Evolutionary conservation across 1,284 basidiomycete genomes (phyloP).

Genomic region (Tylopilus sp.): DNA sequence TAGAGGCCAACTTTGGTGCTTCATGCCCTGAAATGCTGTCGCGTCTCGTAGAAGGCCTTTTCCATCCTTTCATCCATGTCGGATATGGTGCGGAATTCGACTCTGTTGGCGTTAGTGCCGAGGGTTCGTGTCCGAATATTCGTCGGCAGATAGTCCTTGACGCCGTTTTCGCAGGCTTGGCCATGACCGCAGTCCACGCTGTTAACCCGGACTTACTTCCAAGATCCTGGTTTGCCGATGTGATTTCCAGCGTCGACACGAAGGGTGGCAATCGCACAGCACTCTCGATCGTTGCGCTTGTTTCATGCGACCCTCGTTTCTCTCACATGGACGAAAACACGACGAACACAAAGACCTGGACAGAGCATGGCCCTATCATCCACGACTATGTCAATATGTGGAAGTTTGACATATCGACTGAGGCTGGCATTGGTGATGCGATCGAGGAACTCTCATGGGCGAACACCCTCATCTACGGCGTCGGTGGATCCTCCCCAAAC

Average conservation of each 20-base stretch:
- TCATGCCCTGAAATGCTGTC: conserved; percentile 30
- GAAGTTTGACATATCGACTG: conserved; percentile 38
- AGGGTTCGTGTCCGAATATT: conserved; percentile 25
- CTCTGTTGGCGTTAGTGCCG: conserved; percentile 31
- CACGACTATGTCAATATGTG: conserved; percentile 46
- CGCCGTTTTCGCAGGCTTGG: conserved; percentile 35
- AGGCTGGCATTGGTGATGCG: conserved; percentile 31
- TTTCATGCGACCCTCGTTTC: conserved; percentile 42
- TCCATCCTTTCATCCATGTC: conserved; percentile 37
- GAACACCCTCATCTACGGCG: conserved; percentile 39
- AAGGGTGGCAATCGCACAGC: conserved; percentile 31
- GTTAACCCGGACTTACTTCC: conserved; percentile 17
- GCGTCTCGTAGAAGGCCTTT: conserved; percentile 30
- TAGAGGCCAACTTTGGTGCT: conserved; percentile 29
- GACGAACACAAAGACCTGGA: conserved; percentile 27
- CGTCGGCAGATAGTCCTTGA: neutral
- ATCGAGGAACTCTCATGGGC: conserved; percentile 42
- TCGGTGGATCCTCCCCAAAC: conserved; percentile 35
- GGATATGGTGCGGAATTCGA: conserved; percentile 37
- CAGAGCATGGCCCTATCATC: conserved; percentile 39
- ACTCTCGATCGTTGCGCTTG: conserved; percentile 43
- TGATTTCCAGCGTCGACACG: conserved; percentile 11
- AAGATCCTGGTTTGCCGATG: conserved; percentile 21
- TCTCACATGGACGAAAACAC: conserved; percentile 20
- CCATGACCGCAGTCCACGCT: conserved; percentile 40